Base-by-base conservation (phyloP, 345 rosid species). In the Psidium guajava region DNA sequence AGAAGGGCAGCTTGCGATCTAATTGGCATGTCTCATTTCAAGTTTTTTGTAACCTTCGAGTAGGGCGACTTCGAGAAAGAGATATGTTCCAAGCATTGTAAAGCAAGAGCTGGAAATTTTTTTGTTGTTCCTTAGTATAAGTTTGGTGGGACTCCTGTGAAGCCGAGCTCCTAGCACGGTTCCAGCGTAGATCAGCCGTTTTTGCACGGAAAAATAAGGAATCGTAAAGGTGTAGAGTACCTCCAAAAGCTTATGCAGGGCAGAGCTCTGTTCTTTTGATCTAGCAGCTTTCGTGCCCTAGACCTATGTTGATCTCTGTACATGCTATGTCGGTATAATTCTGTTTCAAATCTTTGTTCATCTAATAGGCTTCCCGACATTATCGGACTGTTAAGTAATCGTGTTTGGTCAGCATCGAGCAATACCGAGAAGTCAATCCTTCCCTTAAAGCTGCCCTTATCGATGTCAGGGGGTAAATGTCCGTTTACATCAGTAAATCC, bases 161-260 rank as follows among this genome's bases (percentile, higher is more conserved):
- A 64, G 77, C 77, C 32, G 77, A 82, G 85, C 57, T 85, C 89
- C 81, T 61, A 73, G 86, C 87, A 49, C 83, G 84, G 55, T 52
- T 77, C 86, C 85, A 80, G 84, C 86, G 85, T 83, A 86, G 86
- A 84, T 83, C 51, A 55, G 82, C 80, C 47, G 81, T 77, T 18
- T 18, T 73, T 87, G 81, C 88, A 27, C 86, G 81, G 86, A 56
- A 84, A 83, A 90, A 91, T 84, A 87, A 90, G 84, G 64, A 83
- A 57, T 58, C 3, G 36, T 36, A 36, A 36, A 36, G 2, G 82
- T 75, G 73, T 83, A 83, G 84, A 83, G 84, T 40, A 42, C 61
- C n/a, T 83, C 55, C 25, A 15, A 21, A 15, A 21, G 49, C 21
- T 83, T 83, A 42, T 83, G 84, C 83, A 32, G 73, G 57, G 50